Evolutionary conservation across 345 rosid genomes (phyloP), one percentile per base, ranked within the genome.

Genomic region (Lepidium didymum): DNA sequence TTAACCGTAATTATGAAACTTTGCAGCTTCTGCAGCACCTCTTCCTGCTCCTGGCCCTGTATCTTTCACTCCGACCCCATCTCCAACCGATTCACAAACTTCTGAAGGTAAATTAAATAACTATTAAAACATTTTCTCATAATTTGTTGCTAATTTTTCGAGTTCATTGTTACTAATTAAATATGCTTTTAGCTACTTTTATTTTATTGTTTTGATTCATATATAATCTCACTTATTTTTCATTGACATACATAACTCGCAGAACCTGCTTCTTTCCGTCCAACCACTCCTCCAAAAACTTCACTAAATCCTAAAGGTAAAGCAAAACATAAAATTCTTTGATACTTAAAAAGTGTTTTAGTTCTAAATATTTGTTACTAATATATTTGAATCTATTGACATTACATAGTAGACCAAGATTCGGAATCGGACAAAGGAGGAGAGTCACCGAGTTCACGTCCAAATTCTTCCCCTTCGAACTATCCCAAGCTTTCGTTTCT

Each of bases 1-100:
- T 29, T 29, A 29, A 29, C 33, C 5, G 1, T 29, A 29, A 29
- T 29, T 29, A 6, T 67, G 66, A 54, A 36, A 70, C 62, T 71
- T 73, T 5, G 72, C 86, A 80, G 85, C 85, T 61, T 15, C 86
- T 33, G 82, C 70, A 16, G 69, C 83, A 8, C 94, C 98, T 45
- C 13, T 85, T 68, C 93, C 97, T 46, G 87, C 96, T 72, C 96
- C 96, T 78, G 96, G 87, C 36, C 88, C 96, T 8, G 46, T 23
- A n/a, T 41, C 85, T 29, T 74, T 85, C 3, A 83, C 75, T 12
- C 91, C 91, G 19, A 72, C 60, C 35, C 61, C 36, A 3, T 69
- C 87, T 61, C 85, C 90, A 14, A 43, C 67, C 63, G 65, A 33
- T 15, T 68, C 93, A 43, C 84, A 86, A 66, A 10, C 5, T 56